Evolutionary conservation across 805 yeast species (phyloP).

Genomic region (Tetrapisispora phaffii): DNA sequence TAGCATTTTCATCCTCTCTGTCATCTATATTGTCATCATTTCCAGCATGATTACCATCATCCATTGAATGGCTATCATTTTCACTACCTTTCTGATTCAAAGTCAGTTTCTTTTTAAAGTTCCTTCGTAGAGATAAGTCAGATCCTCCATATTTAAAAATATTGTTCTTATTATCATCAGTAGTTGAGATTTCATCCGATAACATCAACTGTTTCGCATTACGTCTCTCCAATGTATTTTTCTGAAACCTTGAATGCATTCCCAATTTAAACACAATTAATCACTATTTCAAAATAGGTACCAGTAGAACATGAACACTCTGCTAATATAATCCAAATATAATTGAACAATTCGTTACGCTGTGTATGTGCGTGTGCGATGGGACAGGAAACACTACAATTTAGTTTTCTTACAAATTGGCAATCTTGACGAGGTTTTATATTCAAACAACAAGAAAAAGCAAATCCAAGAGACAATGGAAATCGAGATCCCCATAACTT

Average conservation of each 20-base stretch:
- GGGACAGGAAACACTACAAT: too few relatives aligned
- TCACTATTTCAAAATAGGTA: too few relatives aligned
- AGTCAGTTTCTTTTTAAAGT: background rate
- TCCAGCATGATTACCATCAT: background rate
- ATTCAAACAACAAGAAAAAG: too few relatives aligned
- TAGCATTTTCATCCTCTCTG: background rate
- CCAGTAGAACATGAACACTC: too few relatives aligned
- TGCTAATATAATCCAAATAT: too few relatives aligned
- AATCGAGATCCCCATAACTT: too few relatives aligned
- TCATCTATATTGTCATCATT: background rate
- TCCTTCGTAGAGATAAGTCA: background rate
- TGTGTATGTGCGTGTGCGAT: too few relatives aligned
- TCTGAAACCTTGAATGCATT: constrained; percentile 22
- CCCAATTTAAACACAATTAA: background rate
- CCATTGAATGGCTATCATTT: background rate
- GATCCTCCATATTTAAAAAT: background rate
- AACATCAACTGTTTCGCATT: constrained; percentile 51
- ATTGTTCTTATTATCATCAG: background rate
- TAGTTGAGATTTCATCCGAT: background rate
- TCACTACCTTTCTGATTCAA: background rate
- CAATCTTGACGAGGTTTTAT: too few relatives aligned
- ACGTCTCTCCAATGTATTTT: constrained; percentile 43
- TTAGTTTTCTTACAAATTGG: too few relatives aligned
- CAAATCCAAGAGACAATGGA: too few relatives aligned
- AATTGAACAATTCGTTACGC: too few relatives aligned